A percentile compares a stretch with the other conserved stretches of the same genome.
Evolutionary conservation across 768 basidiomycete species (phyloP).

Genomic region (Boletus sp.): DNA sequence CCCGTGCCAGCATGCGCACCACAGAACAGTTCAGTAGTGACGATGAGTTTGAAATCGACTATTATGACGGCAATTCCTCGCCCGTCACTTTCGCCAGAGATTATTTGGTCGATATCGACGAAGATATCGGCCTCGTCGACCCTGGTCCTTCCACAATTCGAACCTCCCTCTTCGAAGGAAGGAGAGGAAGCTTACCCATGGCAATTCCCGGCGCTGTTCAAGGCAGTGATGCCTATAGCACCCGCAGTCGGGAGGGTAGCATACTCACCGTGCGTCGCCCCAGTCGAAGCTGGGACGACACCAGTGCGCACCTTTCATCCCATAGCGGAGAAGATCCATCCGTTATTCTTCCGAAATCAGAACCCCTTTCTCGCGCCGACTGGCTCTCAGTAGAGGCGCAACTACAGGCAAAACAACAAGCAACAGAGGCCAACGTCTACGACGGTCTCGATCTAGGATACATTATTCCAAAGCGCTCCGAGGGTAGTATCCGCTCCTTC

Average conservation of each 20-base stretch:
- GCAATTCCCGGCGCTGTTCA: conserved; percentile 45
- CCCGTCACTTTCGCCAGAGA: conserved; percentile 41
- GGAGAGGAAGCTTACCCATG: conserved; percentile 63
- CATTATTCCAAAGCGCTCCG: conserved; percentile 35
- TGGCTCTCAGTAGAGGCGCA: conserved; percentile 54
- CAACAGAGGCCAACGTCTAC: conserved; percentile 4
- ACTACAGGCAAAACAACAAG: conserved; percentile 25
- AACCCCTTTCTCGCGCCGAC: conserved; percentile 42
- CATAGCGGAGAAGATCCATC: conserved; percentile 20
- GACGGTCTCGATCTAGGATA: conserved; percentile 48
- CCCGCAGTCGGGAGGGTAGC: conserved; percentile 56
- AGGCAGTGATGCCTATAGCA: conserved; percentile 20
- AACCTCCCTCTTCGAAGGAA: conserved; percentile 20
- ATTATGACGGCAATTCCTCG: conserved; percentile 38
- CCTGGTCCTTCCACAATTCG: conserved; percentile 28
- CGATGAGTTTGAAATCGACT: conserved; percentile 45
- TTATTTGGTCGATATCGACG: conserved; percentile 35
- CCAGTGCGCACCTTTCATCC: conserved; percentile 21
- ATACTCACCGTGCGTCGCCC: conserved; percentile 57
- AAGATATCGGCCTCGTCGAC: conserved; percentile 28
- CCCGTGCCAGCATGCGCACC: conserved; percentile 32
- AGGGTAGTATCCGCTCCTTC: conserved; percentile 36
- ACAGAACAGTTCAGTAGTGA: conserved; percentile 45
- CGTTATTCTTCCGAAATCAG: conserved; percentile 46
- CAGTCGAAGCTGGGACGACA: conserved; percentile 60